Base-by-base conservation (phyloP, 495 filamentous ascomycete genomes). In the Hypoxylon intermedium region DNA sequence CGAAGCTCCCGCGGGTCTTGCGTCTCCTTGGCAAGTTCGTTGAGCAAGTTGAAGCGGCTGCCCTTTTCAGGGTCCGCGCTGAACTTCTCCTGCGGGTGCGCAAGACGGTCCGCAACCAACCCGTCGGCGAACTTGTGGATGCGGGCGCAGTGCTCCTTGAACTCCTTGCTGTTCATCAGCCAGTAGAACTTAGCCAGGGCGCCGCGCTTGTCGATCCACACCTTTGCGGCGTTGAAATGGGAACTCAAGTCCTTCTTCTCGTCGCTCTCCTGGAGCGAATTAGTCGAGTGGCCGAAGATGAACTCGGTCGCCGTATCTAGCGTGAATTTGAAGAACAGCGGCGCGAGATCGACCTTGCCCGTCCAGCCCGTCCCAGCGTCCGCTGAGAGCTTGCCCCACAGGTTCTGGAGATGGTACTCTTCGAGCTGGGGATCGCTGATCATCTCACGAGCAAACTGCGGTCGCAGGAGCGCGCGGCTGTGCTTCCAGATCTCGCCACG, bases 251-350 rank as follows among this genome's bases (percentile, higher is more conserved):
- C 63, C 36, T 66, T 63, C 16, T 71, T 53, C 41, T 74, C 63
- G 3, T 58, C 58, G 19, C 56, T 23, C 7, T 65, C 18, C 11
- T 53, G 63, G 31, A 60, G 72, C 3, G 74, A 75, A 57, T 74
- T 61, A 1, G 75, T 72, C 11, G 77, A 77, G 47, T 84, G 78
- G 3, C 89, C 88, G 46, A 91, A 87, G 2, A 93, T 75, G 66
- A 92, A 88, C 57, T 91, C 87, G 0, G 88, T 91, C 0, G 87
- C 80, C 0, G 86, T 77, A 67, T 93, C 89, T 6, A 92, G 76
- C 0, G 88, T 88, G 37, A 89, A 64, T n/a, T 72, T 53, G 72
- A 83, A 87, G 68, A 92, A 89, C 4, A 89, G 69, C 1, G 80
- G 75, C 66, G 88, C 86, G 5, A 93, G 72, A 67, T 92, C 84